A percentile compares a stretch with the other conserved stretches of the same genome.
Evolutionary conservation across 306 rosid genomes (phyloP).

Genomic region (Vachellia pachyceras): DNA sequence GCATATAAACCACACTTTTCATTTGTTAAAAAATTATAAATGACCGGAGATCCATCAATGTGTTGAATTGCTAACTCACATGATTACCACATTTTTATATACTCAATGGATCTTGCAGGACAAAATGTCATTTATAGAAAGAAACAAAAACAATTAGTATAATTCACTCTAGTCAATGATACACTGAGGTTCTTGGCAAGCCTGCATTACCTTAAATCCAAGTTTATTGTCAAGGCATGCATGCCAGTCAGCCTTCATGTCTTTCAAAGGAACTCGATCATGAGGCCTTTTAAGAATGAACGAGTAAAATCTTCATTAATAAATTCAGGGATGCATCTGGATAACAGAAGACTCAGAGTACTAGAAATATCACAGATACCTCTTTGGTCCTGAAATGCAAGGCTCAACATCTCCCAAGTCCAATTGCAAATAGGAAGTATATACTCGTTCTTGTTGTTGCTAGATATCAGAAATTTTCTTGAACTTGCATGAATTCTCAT

Average conservation of each 20-base stretch:
- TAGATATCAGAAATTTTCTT: not conserved
- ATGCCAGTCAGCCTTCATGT: constrained; percentile 17
- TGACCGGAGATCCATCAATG: not conserved
- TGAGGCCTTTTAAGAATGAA: constrained; percentile 4
- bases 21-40: not conserved
- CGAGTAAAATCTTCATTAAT: not conserved
- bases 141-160: not conserved
- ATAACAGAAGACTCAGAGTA: not conserved
- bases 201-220: not conserved
- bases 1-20: not conserved
- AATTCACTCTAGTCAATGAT: not conserved
- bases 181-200: not conserved
- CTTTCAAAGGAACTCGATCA: constrained; percentile 13
- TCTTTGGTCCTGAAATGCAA: constrained; percentile 23
- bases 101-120: not conserved
- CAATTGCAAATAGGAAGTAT: constrained; percentile 1
- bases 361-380: not conserved
- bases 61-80: not conserved
- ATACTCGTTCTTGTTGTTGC: not conserved
- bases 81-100: not conserved
- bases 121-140: not conserved
- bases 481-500: not conserved
- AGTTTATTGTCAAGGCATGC: constrained; percentile 16
- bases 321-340: not conserved
- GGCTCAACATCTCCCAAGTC: constrained; percentile 7